Conservation (phyloP, 108 stramenopile genomes). For the Nitzschia putrida region DNA sequence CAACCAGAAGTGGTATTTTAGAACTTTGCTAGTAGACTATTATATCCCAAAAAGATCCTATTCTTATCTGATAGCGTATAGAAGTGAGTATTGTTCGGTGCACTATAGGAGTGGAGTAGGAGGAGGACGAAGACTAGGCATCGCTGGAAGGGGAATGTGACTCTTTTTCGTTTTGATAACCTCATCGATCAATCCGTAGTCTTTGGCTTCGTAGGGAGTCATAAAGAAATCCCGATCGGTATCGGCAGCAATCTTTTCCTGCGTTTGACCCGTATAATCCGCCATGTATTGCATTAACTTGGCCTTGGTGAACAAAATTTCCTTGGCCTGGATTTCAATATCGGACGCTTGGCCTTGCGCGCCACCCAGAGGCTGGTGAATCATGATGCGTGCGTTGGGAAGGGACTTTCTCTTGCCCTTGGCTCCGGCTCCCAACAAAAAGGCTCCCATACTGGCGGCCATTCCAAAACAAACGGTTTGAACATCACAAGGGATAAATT, state of each 20-base stretch:
- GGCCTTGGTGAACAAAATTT: constrained; percentile 91
- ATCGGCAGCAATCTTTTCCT: constrained; percentile 94
- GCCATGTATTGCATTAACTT: constrained; percentile 91
- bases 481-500: constrained; percentile 96
- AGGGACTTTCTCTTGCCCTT: constrained; percentile 87
- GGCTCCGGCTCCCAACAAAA: constrained; percentile 90
- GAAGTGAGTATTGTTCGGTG: no score
- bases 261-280: constrained; percentile 90
- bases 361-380: constrained; percentile 97
- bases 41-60: no score
- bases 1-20: no score
- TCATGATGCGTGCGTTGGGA: constrained; percentile 97
- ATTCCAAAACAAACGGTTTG: constrained; percentile 97
- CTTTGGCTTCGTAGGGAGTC: constrained; percentile 92
- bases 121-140: constrained; percentile 55
- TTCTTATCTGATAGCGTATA: no score
- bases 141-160: constrained; percentile 78
- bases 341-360: constrained; percentile 95
- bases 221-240: constrained; percentile 96
- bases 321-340: constrained; percentile 98
- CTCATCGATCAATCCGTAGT: constrained; percentile 97
- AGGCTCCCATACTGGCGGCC: constrained; percentile 97
- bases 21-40: no score
- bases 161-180: constrained; percentile 93
- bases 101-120: no score